Percentiles rank a stretch among this genome's conserved stretches.
phyloP scores from a whole-genome alignment of 129 eudicot species.

The Artemisia argyi region DNA sequence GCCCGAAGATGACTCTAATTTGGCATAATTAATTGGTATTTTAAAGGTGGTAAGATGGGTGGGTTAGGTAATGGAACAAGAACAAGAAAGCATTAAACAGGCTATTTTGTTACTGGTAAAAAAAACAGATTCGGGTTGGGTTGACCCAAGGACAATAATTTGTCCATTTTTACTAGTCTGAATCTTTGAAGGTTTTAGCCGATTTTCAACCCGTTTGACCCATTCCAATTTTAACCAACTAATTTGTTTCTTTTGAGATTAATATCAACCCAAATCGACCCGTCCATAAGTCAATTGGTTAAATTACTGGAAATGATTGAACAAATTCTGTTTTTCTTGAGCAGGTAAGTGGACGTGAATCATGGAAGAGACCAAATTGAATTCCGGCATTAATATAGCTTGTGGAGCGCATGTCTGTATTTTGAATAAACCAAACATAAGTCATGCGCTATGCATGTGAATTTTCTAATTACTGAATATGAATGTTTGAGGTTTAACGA shows the following conservation, averaged over 20 bases:
- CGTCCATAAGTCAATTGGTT: too few relatives aligned
- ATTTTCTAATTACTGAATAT: not conserved
- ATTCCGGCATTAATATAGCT: slow-evolving; percentile 3
- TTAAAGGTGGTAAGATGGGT: not conserved
- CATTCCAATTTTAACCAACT: too few relatives aligned
- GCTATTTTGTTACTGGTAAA: too few relatives aligned
- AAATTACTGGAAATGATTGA: not conserved
- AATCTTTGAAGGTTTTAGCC: too few relatives aligned
- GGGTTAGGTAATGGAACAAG: too few relatives aligned
- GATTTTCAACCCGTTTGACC: not conserved
- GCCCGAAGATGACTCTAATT: not conserved
- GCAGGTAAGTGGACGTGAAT: slow-evolving; percentile 16
- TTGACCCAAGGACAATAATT: not conserved
- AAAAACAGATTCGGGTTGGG: too few relatives aligned
- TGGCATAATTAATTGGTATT: not conserved
- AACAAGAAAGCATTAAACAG: too few relatives aligned
- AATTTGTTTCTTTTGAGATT: too few relatives aligned
- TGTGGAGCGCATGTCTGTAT: not conserved
- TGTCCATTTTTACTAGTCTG: too few relatives aligned
- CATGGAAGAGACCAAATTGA: not conserved
- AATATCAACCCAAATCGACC: too few relatives aligned
- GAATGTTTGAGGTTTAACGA: slow-evolving; percentile 24
- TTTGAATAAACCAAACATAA: not conserved
- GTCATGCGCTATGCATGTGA: not conserved
- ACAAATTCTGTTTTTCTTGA: not conserved